phyloP scores from a whole-genome alignment of 2,329 filamentous ascomycete genomes.

The Leptodontidium sp. region DNA sequence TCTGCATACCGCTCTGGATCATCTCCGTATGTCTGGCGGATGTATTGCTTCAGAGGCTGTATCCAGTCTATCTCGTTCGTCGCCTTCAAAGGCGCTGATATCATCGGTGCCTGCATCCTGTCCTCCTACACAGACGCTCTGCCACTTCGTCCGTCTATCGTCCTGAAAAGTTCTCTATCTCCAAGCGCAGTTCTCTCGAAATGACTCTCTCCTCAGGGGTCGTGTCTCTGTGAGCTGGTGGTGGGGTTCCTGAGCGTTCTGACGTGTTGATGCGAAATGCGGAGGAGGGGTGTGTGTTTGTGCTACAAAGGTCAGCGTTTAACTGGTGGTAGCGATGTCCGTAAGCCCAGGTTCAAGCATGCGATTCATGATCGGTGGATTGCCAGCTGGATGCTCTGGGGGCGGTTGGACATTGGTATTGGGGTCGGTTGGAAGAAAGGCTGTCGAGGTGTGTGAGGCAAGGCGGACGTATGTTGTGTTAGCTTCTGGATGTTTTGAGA shows the following conservation, averaged over 20 bases:
- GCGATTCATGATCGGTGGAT: slow-evolving; percentile 37
- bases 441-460: slow-evolving; percentile 15
- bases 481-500: slow-evolving; percentile 27
- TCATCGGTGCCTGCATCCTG: slow-evolving; percentile 87
- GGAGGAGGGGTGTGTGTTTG: slow-evolving; percentile 29
- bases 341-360: slow-evolving; percentile 33
- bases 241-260: slow-evolving; percentile 26
- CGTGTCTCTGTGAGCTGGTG: slow-evolving; percentile 14
- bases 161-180: slow-evolving; percentile 45
- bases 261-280: slow-evolving; percentile 29
- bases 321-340: slow-evolving; percentile 32
- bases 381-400: slow-evolving; percentile 14
- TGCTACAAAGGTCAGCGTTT: slow-evolving; percentile 24
- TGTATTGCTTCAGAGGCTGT: slow-evolving; percentile 89
- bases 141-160: slow-evolving; percentile 27
- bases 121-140: slow-evolving; percentile 48
- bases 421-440: slow-evolving; percentile 15
- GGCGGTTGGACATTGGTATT: slow-evolving; percentile 4
- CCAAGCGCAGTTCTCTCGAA: slow-evolving; percentile 15
- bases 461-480: slow-evolving; percentile 23
- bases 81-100: slow-evolving; percentile 88
- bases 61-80: slow-evolving; percentile 99
- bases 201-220: not conserved
- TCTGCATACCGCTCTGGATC: slow-evolving; percentile 95
- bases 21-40: slow-evolving; percentile 92